phyloP scores from a whole-genome alignment of 441 rosid species.

The Isatis lusitanica region DNA sequence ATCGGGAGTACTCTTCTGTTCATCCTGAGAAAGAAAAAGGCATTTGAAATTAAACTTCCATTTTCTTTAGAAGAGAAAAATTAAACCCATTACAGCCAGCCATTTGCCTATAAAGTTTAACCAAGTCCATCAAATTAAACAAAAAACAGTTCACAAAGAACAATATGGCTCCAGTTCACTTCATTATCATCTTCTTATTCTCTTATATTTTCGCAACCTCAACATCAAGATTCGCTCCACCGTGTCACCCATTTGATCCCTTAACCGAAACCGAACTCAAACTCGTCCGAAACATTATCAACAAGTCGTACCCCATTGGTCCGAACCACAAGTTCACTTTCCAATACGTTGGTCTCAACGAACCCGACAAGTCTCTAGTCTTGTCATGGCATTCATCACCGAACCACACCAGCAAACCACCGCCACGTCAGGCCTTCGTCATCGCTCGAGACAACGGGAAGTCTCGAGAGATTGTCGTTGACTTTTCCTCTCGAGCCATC shows the following conservation, averaged over 20 bases:
- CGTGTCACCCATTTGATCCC: slow-evolving; percentile 70
- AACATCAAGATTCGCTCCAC: slow-evolving; percentile 34
- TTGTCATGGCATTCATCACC: slow-evolving; percentile 49
- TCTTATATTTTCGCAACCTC: slow-evolving; percentile 45
- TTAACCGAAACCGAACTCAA: slow-evolving; percentile 54
- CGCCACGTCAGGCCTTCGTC: slow-evolving; percentile 57
- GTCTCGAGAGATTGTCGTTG: slow-evolving; percentile 51
- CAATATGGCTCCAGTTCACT: too few species aligned
- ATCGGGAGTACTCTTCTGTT: too few species aligned
- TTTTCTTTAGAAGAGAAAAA: too few species aligned
- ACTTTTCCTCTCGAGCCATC: slow-evolving; percentile 39
- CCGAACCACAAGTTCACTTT: slow-evolving; percentile 52
- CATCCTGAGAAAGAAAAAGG: too few species aligned
- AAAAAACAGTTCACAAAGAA: too few species aligned
- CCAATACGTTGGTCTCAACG: slow-evolving; percentile 68
- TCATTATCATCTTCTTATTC: slow-evolving; percentile 41
- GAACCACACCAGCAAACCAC: slow-evolving; percentile 22
- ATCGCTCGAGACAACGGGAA: slow-evolving; percentile 49
- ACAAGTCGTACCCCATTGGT: slow-evolving; percentile 40
- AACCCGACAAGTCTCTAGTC: slow-evolving; percentile 60
- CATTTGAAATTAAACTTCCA: too few species aligned
- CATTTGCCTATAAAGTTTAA: too few species aligned
- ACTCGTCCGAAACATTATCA: slow-evolving; percentile 42
- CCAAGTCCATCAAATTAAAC: too few species aligned
- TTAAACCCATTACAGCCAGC: too few species aligned